Conservation (phyloP, 176 grass and related monocot species). For the Phyllostachys edulis region DNA sequence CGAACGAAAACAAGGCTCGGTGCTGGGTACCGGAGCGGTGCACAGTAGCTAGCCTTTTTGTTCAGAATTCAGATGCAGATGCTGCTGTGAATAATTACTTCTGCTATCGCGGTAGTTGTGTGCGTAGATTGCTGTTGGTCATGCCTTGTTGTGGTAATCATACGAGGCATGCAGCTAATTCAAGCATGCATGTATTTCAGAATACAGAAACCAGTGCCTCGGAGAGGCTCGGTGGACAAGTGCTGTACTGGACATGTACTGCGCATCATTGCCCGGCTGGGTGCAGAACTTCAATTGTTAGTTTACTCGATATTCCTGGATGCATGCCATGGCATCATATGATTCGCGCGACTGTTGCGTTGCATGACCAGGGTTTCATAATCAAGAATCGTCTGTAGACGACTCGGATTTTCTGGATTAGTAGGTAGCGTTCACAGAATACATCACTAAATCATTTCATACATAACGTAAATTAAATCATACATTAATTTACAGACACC, state of each 20-base stretch:
- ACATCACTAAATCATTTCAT: too few species aligned
- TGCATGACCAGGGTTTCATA: too few species aligned
- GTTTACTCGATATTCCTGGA: conserved; percentile 2
- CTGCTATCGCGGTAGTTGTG: background rate
- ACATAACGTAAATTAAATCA: too few species aligned
- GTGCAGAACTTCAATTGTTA: background rate
- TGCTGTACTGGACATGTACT: background rate
- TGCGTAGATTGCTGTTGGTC: conserved; percentile 21
- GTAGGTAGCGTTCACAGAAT: too few species aligned
- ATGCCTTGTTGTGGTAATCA: conserved; percentile 23
- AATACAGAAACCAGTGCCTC: background rate
- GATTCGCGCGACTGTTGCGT: conserved; percentile 11
- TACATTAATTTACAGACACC: too few species aligned
- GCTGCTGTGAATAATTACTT: background rate
- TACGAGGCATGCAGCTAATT: background rate
- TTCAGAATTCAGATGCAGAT: background rate
- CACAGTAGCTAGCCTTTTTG: too few species aligned
- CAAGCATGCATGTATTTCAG: background rate
- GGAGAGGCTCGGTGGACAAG: background rate
- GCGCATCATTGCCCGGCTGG: background rate
- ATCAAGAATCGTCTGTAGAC: too few species aligned
- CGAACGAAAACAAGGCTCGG: background rate
- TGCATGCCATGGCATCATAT: background rate
- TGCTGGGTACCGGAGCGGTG: background rate
- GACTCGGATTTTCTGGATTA: too few species aligned